Percentiles rank a stretch among this genome's conserved stretches.
phyloP scores from a whole-genome alignment of 1,284 basidiomycete species.

The Papiliotrema flavescens region DNA sequence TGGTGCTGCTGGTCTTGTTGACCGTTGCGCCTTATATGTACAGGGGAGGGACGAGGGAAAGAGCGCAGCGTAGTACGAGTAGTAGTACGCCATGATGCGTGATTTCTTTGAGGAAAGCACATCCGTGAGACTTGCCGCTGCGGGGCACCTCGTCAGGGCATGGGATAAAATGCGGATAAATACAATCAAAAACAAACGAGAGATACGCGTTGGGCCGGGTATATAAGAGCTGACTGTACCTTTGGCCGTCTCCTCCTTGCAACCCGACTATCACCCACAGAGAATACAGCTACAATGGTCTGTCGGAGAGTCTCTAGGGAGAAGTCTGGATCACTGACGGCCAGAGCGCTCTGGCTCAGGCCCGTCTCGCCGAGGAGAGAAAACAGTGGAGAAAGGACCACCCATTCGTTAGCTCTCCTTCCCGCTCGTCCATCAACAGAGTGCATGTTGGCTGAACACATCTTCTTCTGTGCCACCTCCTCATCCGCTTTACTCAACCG shows the following conservation, averaged over 20 bases:
- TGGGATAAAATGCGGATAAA: slow-evolving; percentile 1
- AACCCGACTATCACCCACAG: background rate
- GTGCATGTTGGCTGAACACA: background rate
- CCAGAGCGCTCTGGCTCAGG: slow-evolving; percentile 37
- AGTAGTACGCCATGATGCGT: too few species aligned
- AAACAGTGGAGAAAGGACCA: slow-evolving; percentile 99
- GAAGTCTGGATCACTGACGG: too few species aligned
- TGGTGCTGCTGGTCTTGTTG: too few species aligned
- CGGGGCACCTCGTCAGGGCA: background rate
- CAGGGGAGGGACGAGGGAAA: too few species aligned
- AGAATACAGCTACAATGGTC: too few species aligned
- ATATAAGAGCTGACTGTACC: background rate
- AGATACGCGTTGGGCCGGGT: background rate
- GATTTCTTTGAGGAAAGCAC: too few species aligned
- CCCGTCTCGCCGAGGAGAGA: slow-evolving; percentile 72
- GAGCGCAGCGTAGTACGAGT: too few species aligned
- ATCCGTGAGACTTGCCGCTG: background rate
- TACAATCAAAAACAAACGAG: background rate
- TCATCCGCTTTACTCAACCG: background rate
- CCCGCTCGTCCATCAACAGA: background rate
- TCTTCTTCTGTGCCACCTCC: background rate
- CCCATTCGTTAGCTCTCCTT: slow-evolving; percentile 76
- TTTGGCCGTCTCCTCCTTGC: background rate
- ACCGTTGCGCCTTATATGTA: too few species aligned
- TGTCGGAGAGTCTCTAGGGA: too few species aligned